Percentiles rank a stretch among this genome's conserved stretches.
phyloP scores from a whole-genome alignment of 441 rosid genomes.

The Euphorbia schlechtendalii region DNA sequence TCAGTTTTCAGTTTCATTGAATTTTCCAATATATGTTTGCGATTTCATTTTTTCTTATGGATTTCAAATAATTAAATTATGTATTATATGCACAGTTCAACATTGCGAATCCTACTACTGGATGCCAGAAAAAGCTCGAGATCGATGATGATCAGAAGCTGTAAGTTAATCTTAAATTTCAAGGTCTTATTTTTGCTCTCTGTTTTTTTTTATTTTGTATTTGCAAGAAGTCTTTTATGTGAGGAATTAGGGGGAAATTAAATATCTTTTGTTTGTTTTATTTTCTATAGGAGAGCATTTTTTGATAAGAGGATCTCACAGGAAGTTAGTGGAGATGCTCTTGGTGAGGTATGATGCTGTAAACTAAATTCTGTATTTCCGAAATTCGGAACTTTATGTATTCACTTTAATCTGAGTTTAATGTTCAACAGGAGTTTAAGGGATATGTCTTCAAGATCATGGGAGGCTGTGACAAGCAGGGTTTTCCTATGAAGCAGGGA shows the following conservation, averaged over 20 bases:
- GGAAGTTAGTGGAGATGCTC: conserved; percentile 48
- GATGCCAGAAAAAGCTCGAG: conserved; percentile 67
- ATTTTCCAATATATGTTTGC: background rate
- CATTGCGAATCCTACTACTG: conserved; percentile 55
- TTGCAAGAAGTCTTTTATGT: background rate
- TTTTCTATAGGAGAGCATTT: conserved; percentile 27
- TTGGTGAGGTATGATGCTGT: conserved; percentile 35
- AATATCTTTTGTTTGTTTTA: background rate
- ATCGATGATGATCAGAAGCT: conserved; percentile 61
- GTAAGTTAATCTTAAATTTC: conserved; percentile 19
- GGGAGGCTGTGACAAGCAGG: conserved; percentile 52
- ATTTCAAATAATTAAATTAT: background rate
- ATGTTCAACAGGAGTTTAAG: conserved; percentile 28
- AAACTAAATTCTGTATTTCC: too few relatives aligned
- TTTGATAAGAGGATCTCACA: too few relatives aligned
- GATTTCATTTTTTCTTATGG: background rate
- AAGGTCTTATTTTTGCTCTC: background rate
- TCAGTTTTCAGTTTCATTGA: background rate
- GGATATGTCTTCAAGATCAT: conserved; percentile 42
- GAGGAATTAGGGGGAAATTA: background rate
- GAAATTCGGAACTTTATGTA: background rate
- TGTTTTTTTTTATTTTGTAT: background rate
- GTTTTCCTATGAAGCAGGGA: conserved; percentile 49
- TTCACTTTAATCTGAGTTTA: background rate
- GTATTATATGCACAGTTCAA: conserved; percentile 32